Evolutionary conservation across 805 yeast genomes (phyloP), one percentile per base, ranked within the genome.

Genomic region (Helenozyma rhizophorensis): DNA sequence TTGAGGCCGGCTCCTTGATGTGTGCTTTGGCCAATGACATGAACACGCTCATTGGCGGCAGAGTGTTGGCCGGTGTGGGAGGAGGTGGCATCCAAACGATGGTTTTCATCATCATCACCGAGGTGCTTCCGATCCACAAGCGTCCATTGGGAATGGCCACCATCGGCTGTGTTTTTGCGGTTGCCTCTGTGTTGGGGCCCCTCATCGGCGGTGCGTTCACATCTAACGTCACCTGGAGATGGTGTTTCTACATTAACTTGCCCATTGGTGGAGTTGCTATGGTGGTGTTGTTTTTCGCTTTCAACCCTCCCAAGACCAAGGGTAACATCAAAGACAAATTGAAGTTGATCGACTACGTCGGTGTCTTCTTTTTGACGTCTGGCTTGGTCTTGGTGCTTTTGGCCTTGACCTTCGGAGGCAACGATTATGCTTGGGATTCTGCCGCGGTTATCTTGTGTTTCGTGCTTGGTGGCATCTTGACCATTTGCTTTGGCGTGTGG

Each of bases 1-100:
- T 58, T 30, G 62, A 58, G 44, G 54, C 53, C 6, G 62, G 62
- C 3, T 63, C 69, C 6, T 48, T 64, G 25, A 49, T 64, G 51
- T 58, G 66, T 43, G 69, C 68, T 0, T 50, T 64, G 33, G 43
- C 68, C 4, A 45, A 43, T 14, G 40, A 35, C 33, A 64, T 64
- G 70, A 52, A 61, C 39, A 48, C 53, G n/a, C 49, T 65, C 17
- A 65, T 65, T 39, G 69, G 70, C 4, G 69, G 69, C 5, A 45
- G 68, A 45, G 66, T 56, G 3, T 40, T 62, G 25, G 62, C 58
- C 3, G 68, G 68, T 30, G 40, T 60, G 16, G 68, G 68, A 10
- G 68, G 58, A 11, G 62, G 62, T 14, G 63, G 65, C 14, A 51
- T 62, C 21, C 63, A 55, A 37, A 36, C 54, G 1, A 33, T 58